Conservation (phyloP, 768 basidiomycete species). For the Rickenella mellea region DNA sequence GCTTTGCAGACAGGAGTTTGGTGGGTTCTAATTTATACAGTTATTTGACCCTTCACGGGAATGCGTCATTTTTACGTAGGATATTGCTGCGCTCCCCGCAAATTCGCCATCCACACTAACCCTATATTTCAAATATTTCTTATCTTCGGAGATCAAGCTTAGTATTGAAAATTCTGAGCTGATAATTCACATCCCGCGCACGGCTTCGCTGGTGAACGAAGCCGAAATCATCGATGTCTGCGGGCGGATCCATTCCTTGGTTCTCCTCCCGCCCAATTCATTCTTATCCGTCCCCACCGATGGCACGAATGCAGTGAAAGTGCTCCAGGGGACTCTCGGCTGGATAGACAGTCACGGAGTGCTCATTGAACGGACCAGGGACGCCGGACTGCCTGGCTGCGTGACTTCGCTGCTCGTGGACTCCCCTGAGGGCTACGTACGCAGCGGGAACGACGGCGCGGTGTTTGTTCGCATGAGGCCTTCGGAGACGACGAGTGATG, state of each 20-base stretch:
- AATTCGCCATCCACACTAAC: not conserved
- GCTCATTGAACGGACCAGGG: not conserved
- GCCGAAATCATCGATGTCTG: not conserved
- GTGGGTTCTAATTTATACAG: too few species aligned
- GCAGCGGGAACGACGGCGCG: slow-evolving; percentile 1
- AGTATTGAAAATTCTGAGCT: not conserved
- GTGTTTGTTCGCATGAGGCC: not conserved
- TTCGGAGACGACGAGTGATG: not conserved
- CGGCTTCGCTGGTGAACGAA: not conserved
- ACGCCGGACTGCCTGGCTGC: not conserved
- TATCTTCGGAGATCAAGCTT: not conserved
- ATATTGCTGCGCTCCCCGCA: not conserved
- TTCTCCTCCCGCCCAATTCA: not conserved
- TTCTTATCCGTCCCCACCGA: not conserved
- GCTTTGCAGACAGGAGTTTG: not conserved
- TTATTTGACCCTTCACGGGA: too few species aligned
- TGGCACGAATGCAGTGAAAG: not conserved
- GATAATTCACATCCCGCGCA: not conserved
- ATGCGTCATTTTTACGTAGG: too few species aligned
- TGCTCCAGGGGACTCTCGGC: not conserved
- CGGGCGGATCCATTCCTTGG: not conserved
- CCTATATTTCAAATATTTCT: not conserved
- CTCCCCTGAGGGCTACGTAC: not conserved
- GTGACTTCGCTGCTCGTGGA: slow-evolving; percentile 1
- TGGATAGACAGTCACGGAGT: not conserved